Base-by-base conservation (phyloP, 257 asterid genomes). In the Solanum ossicruentum region DNA sequence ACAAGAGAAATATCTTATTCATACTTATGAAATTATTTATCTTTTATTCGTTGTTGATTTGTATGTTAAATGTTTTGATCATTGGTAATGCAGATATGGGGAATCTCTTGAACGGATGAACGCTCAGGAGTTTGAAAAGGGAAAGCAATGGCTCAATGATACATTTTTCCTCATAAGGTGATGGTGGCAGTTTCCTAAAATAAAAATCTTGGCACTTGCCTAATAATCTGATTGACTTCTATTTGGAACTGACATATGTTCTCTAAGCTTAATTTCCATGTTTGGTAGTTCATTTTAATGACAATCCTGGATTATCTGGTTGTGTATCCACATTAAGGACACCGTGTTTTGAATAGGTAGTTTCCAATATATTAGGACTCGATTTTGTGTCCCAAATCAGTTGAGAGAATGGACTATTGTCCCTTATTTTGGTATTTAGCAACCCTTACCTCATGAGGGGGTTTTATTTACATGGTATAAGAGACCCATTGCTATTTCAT, bases 91-190 rank as follows among this genome's bases (percentile, higher is more conserved):
- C 85, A 96, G 99, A 90, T 97, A 97, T 75, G 98, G 94, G 80
- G 89, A 91, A 86, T 82, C 82, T 69, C 88, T 83, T 83, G 93
- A 92, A 84, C 89, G 98, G 88, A 97, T 97, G 91, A 94, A 92
- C 47, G 45, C 69, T 78, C 95, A 92, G 90, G 99, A 95, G 60
- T 89, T 97, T 66, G 97, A 93, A 87, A 85, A 86, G 91, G 99
- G 99, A 86, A 95, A 94, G 90, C 91, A 88, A 90, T 97, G 99
- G 99, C 98, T 97, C 82, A 88, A 92, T 55, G 94, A 95, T 84
- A 91, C 98, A 61, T 97, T 95, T 90, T 85, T 90, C 84, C 92
- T 97, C 69, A 97, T 97, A 88, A 89, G 99, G 99, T 94, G 61
- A 86, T 79, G 45, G 23, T 60, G 6, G 58, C 81, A 82, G 47